Evolutionary conservation across 1,284 basidiomycete genomes (phyloP).

Genomic region (Ustilago curta): DNA sequence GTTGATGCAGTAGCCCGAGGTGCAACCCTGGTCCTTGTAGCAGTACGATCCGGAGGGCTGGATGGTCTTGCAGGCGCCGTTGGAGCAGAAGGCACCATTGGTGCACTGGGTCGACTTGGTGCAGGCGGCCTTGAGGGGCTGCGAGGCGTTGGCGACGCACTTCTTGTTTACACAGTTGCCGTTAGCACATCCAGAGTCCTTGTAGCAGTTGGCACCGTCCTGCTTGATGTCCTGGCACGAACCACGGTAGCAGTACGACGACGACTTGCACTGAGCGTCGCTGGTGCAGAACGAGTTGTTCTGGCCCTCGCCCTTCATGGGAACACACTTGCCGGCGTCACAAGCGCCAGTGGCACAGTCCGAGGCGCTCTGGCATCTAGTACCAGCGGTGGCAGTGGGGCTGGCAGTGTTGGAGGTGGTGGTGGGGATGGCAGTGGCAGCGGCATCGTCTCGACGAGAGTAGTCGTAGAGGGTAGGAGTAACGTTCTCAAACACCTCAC

Average conservation of each 20-base stretch:
- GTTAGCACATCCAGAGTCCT: conserved; percentile 35
- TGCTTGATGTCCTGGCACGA: conserved; percentile 39
- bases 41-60: conserved; percentile 24
- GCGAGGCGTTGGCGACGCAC: conserved; percentile 25
- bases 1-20: conserved; percentile 26
- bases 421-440: conserved; percentile 17
- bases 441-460: conserved; percentile 23
- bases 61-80: conserved; percentile 25
- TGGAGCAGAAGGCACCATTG: conserved; percentile 27
- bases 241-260: conserved; percentile 37
- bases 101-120: conserved; percentile 38
- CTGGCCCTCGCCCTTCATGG: conserved; percentile 14
- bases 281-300: conserved; percentile 30
- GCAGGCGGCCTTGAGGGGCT: conserved; percentile 10
- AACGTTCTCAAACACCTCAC: conserved; percentile 42
- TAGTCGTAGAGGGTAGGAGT: conserved; percentile 44
- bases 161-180: conserved; percentile 36
- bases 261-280: conserved; percentile 33
- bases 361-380: conserved; percentile 12
- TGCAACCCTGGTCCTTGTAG: conserved; percentile 49
- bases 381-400: conserved; percentile 23
- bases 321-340: conserved; percentile 33
- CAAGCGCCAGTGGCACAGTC: conserved; percentile 40
- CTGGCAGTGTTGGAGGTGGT: conserved; percentile 8
- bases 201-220: conserved; percentile 31